Evolutionary conservation across 345 rosid species (phyloP), one percentile per base, ranked within the genome.

Genomic region (Psidium guajava): DNA sequence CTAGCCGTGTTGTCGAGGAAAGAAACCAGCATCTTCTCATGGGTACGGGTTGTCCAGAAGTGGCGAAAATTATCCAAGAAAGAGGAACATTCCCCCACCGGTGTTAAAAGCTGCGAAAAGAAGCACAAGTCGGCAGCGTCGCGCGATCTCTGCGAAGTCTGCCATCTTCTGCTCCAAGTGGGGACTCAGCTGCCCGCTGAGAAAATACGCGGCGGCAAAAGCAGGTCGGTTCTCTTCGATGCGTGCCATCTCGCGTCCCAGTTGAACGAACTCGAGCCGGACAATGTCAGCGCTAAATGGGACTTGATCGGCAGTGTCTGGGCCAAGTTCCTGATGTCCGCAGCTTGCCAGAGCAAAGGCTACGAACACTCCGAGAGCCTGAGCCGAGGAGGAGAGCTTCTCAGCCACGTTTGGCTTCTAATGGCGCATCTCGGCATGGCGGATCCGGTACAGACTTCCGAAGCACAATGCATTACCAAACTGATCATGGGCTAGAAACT

Each of bases 381-480:
- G 49, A 89, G 93, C 61, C 85, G 87, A 82, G 96, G 95, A 0
- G 93, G 95, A 32, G 94, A 94, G 83, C 90, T 94, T 8, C 85
- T 92, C 42, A 89, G 87, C 82, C 92, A 91, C 52, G 92, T 91
- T 0, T 92, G 96, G 93, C 89, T 92, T 32, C 85, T 92, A 57
- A 86, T 90, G 92, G 91, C 93, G 42, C 95, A 94, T 88, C 87
- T 92, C n/a, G 94, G 95, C 47, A 73, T 94, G 3, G 91, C 92
- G 2, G 93, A 94, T 18, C 94, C 91, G 51, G 87, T 87, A 58
- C 88, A 87, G 69, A 87, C 87, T 82, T 86, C 91, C 9, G 85
- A 86, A 40, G 93, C 88, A 10, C 91, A 89, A 84, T 91, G 91
- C 54, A 91, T 92, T 84, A 92, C 92, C 28, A 90, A 82, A 87